Base-by-base conservation (phyloP, 768 basidiomycete species). In the Trametes punicea region DNA sequence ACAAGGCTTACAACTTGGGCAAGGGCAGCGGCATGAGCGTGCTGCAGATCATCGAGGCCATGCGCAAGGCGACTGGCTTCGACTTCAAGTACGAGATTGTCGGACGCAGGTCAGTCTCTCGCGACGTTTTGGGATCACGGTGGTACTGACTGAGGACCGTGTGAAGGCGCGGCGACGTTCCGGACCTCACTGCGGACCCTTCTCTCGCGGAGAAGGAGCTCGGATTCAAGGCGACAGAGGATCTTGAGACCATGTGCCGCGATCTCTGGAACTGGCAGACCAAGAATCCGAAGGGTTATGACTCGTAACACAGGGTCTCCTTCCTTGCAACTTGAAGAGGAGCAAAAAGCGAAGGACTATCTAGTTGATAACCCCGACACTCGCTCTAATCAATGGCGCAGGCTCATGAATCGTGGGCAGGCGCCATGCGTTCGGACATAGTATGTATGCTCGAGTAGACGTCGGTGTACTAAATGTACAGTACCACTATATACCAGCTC, bases 241-340 rank as follows among this genome's bases (percentile, higher is more conserved):
- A 85, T 64, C 79, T 99, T 41, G 87, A 93, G 60, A 85, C 86
- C 53, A 98, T 98, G 93, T 98, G 97, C 72, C 77, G 83, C 53
- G 97, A 99, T 72, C 76, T 97, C 64, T 98, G 97, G 97, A 95
- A 95, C 74, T 99, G 95, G 93, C 96, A 98, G 76, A 84, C 83
- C n/a, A 90, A 84, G 70, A 91, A 97, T 65, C 91, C 90, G 6
- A 68, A 81, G 27, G 94, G 94, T 2, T 97, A 90, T 60, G 78
- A 64, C 41, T 38, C 30, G 41, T 42, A 36, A 56, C 20, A 39
- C 6, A 2, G 3, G 26, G 29, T 18, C 20, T 11, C 0, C 13
- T 4, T 11, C 21, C 20, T 4, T 15, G 20, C 15, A 25, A 16
- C 29, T 25, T 21, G 31, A 27, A 6, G 10, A 47, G 46, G 21